Evolutionary conservation across 441 rosid species (phyloP).

Genomic region (Erodium chrysanthum): DNA sequence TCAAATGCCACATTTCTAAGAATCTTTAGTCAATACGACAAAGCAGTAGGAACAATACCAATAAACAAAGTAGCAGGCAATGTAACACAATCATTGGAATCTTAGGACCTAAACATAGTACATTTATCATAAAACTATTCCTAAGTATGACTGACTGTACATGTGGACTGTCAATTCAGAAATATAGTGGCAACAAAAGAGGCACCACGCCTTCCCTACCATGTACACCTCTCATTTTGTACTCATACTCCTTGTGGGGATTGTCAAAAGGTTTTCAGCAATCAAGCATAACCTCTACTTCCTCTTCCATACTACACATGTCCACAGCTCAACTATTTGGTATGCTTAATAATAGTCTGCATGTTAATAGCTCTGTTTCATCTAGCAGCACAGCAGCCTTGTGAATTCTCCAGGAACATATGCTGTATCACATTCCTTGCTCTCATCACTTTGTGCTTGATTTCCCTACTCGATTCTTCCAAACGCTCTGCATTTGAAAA

Average conservation of each 20-base stretch:
- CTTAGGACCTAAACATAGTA: slow-evolving; percentile 15
- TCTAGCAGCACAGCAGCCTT: slow-evolving; percentile 14
- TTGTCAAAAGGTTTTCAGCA: slow-evolving; percentile 2
- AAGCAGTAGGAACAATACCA: background rate
- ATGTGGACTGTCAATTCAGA: slow-evolving; percentile 22
- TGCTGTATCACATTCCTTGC: slow-evolving; percentile 21
- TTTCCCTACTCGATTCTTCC: slow-evolving; percentile 67
- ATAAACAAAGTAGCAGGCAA: background rate
- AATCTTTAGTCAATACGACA: background rate
- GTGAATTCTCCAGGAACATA: slow-evolving; percentile 10
- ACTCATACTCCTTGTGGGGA: slow-evolving; percentile 12
- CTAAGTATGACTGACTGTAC: slow-evolving; percentile 31
- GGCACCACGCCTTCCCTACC: slow-evolving; percentile 16
- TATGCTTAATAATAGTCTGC: slow-evolving; percentile 32
- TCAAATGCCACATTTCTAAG: background rate
- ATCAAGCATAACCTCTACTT: slow-evolving; percentile 20
- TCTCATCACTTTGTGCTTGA: slow-evolving; percentile 33
- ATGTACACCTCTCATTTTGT: slow-evolving; percentile 19
- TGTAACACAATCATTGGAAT: slow-evolving; percentile 1
- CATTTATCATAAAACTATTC: slow-evolving; percentile 21
- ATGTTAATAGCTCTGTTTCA: slow-evolving; percentile 21
- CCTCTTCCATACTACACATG: slow-evolving; percentile 25
- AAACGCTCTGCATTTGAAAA: slow-evolving; percentile 54
- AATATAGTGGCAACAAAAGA: slow-evolving; percentile 6
- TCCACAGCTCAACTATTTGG: slow-evolving; percentile 10